phyloP scores from a whole-genome alignment of 495 filamentous ascomycete genomes.

The Zalerion maritima region DNA sequence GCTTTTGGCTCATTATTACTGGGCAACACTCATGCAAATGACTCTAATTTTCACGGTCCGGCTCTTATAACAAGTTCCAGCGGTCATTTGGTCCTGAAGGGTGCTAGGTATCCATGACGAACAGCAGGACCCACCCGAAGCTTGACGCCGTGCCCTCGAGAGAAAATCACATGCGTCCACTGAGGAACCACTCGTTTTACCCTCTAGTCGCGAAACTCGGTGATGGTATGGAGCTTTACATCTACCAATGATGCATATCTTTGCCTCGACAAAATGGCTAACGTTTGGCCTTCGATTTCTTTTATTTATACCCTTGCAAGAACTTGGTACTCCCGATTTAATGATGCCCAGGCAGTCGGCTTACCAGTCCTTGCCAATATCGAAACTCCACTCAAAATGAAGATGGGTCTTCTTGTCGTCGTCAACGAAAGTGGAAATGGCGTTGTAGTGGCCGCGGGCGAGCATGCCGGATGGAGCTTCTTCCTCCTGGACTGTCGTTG shows the following conservation, averaged over 20 bases:
- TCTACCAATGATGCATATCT: no score
- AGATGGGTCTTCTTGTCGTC: constrained; percentile 81
- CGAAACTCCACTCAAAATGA: constrained; percentile 83
- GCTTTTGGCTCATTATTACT: no score
- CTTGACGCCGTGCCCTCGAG: no score
- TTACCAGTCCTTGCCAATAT: constrained; percentile 91
- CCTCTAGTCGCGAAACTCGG: no score
- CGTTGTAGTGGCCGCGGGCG: constrained; percentile 73
- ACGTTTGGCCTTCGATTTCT: constrained; percentile 1
- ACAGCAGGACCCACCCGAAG: no score
- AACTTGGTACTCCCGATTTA: no score
- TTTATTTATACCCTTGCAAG: constrained; percentile 1
- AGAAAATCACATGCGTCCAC: no score
- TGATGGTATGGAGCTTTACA: no score
- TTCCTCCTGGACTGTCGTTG: constrained; percentile 66
- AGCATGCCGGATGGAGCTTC: constrained; percentile 85
- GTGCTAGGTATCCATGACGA: no score
- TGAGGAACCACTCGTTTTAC: no score
- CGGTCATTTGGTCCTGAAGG: no score
- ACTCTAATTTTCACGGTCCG: not conserved
- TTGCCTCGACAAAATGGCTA: not conserved
- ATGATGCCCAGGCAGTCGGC: not conserved
- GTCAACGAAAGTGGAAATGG: constrained; percentile 74
- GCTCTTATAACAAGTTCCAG: not conserved
- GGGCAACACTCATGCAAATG: no score